phyloP scores from a whole-genome alignment of 2,329 filamentous ascomycete genomes.

The Botrytis aclada region DNA sequence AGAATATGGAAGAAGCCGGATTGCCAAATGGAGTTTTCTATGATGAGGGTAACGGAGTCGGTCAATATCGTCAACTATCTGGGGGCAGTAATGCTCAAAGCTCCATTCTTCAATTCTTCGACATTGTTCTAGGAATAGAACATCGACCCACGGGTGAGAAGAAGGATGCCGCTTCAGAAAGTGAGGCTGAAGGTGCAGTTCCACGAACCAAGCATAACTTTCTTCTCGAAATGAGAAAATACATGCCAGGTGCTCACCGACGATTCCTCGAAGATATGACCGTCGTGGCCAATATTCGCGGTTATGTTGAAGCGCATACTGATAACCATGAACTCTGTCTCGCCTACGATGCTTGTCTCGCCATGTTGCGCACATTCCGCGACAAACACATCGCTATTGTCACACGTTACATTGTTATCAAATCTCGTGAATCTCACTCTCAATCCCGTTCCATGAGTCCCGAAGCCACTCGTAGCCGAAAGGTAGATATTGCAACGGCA shows the following conservation, averaged over 20 bases:
- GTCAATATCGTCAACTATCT: conserved; percentile 76
- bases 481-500: conserved; percentile 62
- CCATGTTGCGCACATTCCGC: conserved; percentile 58
- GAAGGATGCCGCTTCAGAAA: conserved; percentile 45
- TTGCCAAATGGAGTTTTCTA: conserved; percentile 85
- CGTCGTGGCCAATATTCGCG: conserved; percentile 79
- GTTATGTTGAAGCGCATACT: conserved; percentile 66
- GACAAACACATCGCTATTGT: conserved; percentile 98
- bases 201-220: conserved; percentile 73
- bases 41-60: conserved; percentile 68
- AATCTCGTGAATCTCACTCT: conserved; percentile 71
- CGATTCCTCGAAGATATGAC: conserved; percentile 81
- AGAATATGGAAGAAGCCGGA: conserved; percentile 95
- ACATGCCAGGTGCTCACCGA: conserved; percentile 93
- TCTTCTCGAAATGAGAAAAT: conserved; percentile 92
- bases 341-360: conserved; percentile 88
- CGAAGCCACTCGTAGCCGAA: conserved; percentile 50
- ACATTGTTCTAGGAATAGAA: conserved; percentile 83
- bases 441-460: conserved; percentile 52
- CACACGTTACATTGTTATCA: conserved; percentile 89
- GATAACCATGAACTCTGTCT: conserved; percentile 65
- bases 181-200: conserved; percentile 45
- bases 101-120: conserved; percentile 96
- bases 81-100: conserved; percentile 97
- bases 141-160: conserved; percentile 85